Evolutionary conservation across 2,329 filamentous ascomycete genomes (phyloP).

Genomic region (Eurotiales sp.): DNA sequence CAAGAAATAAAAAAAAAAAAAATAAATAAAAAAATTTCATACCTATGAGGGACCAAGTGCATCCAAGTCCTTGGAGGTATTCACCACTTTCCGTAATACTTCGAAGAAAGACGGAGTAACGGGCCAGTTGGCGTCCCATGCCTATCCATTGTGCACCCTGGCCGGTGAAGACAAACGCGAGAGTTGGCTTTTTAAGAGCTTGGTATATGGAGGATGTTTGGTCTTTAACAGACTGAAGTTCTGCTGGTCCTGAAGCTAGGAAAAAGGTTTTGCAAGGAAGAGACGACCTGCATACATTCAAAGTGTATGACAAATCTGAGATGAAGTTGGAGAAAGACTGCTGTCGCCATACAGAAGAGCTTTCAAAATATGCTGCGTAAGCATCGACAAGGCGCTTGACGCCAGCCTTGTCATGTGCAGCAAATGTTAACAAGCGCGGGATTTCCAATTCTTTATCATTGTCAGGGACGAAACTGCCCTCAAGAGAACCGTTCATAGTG

Average conservation of each 20-base stretch:
- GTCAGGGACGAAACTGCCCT: not conserved
- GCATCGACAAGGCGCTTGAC: conserved; percentile 1
- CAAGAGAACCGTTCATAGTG: too few species aligned
- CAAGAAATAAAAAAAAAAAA: too few species aligned
- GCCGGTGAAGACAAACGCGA: conserved; percentile 32
- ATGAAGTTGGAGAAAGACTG: not conserved
- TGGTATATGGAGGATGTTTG: not conserved
- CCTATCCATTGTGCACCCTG: conserved; percentile 35
- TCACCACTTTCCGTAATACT: too few species aligned
- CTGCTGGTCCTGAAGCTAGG: not conserved
- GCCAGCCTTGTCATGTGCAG: conserved; percentile 1
- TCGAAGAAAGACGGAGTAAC: too few species aligned
- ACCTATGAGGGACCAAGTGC: too few species aligned
- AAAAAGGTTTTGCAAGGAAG: not conserved
- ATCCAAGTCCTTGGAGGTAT: too few species aligned
- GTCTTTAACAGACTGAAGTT: not conserved
- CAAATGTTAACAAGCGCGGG: not conserved
- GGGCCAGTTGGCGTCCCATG: too few species aligned
- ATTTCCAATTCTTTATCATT: not conserved
- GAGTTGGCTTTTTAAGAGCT: not conserved
- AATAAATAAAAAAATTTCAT: too few species aligned
- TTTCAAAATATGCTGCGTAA: not conserved
- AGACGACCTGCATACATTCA: not conserved
- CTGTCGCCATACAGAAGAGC: not conserved
- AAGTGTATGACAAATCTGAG: not conserved